A percentile compares a stretch with the other conserved stretches of the same genome.
Evolutionary conservation across 768 basidiomycete genomes (phyloP).

Genomic region (Hypholoma fasciculare): DNA sequence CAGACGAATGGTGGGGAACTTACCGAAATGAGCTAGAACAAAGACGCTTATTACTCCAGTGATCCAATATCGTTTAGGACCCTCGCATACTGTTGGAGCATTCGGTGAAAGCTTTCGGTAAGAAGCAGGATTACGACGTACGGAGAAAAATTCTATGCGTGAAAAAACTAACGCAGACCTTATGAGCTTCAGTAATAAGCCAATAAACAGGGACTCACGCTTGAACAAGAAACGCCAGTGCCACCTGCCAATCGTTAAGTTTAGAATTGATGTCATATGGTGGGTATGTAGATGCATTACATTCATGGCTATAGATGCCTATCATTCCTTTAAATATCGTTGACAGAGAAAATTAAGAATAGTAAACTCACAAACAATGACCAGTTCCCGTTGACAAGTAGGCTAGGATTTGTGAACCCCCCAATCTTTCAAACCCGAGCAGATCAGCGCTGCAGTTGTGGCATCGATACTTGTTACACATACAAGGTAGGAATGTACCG

Average conservation of each 20-base stretch:
- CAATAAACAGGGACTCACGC: constrained; percentile 24
- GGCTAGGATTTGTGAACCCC: constrained; percentile 31
- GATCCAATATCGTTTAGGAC: constrained; percentile 34
- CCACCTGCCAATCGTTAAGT: constrained; percentile 24
- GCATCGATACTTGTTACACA: background rate
- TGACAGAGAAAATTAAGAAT: background rate
- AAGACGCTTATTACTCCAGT: constrained; percentile 33
- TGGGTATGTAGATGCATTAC: background rate
- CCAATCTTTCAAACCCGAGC: constrained; percentile 28
- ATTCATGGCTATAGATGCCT: background rate
- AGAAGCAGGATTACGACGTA: constrained; percentile 19
- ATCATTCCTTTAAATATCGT: no score
- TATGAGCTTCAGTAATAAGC: background rate
- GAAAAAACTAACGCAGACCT: constrained; percentile 32
- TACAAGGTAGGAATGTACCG: constrained; percentile 44
- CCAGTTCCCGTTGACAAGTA: constrained; percentile 38
- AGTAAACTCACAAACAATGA: constrained; percentile 11
- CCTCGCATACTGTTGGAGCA: constrained; percentile 31
- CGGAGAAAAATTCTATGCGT: constrained; percentile 37
- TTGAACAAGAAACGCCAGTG: constrained; percentile 44
- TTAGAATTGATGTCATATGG: background rate
- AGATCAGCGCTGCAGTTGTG: background rate
- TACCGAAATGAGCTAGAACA: constrained; percentile 42
- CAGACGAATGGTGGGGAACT: constrained; percentile 11
- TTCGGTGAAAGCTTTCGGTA: background rate